Base-by-base conservation (phyloP, 2,329 filamentous ascomycete genomes). In the Aspergillus ustus region DNA sequence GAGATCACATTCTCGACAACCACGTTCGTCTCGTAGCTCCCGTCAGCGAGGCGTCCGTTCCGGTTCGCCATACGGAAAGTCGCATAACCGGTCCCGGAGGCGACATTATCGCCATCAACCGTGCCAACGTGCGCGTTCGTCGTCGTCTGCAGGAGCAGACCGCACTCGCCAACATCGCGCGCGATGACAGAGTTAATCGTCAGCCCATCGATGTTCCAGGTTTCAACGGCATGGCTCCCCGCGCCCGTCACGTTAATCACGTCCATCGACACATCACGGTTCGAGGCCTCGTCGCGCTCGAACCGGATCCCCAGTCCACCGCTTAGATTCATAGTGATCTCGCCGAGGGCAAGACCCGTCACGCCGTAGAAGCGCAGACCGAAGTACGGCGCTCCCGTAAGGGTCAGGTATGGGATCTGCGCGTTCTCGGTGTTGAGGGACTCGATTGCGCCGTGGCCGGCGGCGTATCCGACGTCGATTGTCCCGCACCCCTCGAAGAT, bases 401-500 rank as follows among this genome's bases (percentile, higher is more conserved):
- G 22, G 1, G 55, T 59, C 17, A 63, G 55, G 52, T 63, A 63
- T 0, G 62, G 62, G 31, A 63, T 63, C n/a, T 45, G 19, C 2
- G 54, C 62, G 22, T 46, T 43, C 4, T 48, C n/a, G 1, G 62
- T 61, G 43, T 52, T 37, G 15, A 61, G 52, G 6, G 62, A 63
- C 43, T 61, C 59, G 59, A 61, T 63, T 29, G 56, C 56, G 4
- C 62, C 62, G 2, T 52, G 62, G 17, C 62, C 59, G 4, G 8
- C 40, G 40, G 59, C 59, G 13, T 31, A 58, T 2, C 20, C 50
- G 9, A 53, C 56, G 17, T 63, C 62, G 50, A 63, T 61, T 1
- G 59, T 61, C 9, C 62, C 62, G 46, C 62, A 63, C 1, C 62
- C 62, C 29, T 63, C 62, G 43, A 63, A 63, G 46, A 43, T 63